Percentiles rank a stretch among this genome's conserved stretches.
Evolutionary conservation across 73 alveolate species (phyloP).

Genomic region (Symbiodinium pilosum): DNA sequence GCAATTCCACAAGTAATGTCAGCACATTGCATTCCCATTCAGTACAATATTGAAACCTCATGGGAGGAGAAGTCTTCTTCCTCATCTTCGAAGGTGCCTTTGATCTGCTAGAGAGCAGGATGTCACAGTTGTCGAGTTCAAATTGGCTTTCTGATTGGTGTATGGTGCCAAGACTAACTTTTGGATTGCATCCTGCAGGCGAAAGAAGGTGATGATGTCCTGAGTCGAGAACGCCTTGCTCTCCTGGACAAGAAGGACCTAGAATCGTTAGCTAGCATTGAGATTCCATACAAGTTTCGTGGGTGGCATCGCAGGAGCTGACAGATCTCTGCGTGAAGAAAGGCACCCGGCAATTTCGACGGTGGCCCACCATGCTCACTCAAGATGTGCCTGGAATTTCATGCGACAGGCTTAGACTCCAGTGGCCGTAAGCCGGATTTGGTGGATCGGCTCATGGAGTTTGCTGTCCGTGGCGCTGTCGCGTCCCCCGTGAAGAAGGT

Average conservation of each 20-base stretch:
- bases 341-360: background rate
- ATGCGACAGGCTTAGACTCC: slow-evolving; percentile 46
- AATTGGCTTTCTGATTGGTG: background rate
- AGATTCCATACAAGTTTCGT: background rate
- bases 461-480: slow-evolving; percentile 57
- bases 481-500: background rate
- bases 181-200: background rate
- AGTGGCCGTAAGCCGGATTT: slow-evolving; percentile 86
- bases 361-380: background rate
- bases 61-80: background rate
- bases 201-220: slow-evolving; percentile 19
- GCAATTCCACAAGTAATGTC: too few species aligned
- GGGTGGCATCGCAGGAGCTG: slow-evolving; percentile 5
- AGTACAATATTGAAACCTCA: too few species aligned
- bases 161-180: background rate
- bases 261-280: background rate
- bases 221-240: slow-evolving; percentile 57
- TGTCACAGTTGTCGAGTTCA: background rate
- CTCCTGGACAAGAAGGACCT: slow-evolving; percentile 51
- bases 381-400: background rate
- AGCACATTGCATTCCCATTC: too few species aligned
- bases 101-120: background rate
- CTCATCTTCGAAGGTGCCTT: background rate
- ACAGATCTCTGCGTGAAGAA: slow-evolving; percentile 70
- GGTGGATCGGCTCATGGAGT: slow-evolving; percentile 93